A percentile compares a stretch with the other conserved stretches of the same genome.
Conservation (phyloP, 768 basidiomycete species). For the Dacryopinax spathularia region DNA sequence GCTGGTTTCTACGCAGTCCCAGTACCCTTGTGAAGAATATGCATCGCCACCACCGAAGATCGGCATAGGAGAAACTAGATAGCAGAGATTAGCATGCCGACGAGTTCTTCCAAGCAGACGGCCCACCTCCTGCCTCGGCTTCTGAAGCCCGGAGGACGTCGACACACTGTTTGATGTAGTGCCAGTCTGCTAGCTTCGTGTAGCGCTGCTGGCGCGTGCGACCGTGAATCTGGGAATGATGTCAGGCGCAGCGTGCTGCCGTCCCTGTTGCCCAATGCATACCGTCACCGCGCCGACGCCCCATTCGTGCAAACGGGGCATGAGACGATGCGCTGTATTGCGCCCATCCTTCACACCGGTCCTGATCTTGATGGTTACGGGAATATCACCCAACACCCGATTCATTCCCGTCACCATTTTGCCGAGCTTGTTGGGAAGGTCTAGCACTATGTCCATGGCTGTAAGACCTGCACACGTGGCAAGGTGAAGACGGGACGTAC, state of each 20-base stretch:
- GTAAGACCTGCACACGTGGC: background rate
- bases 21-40: conserved; percentile 76
- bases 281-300: conserved; percentile 42
- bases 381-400: conserved; percentile 74
- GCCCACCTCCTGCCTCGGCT: conserved; percentile 51
- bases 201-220: conserved; percentile 91
- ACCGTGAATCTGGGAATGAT: conserved; percentile 64
- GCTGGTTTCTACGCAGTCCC: conserved; percentile 54
- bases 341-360: conserved; percentile 83
- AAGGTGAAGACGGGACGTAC: conserved; percentile 34
- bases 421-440: conserved; percentile 65
- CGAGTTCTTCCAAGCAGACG: conserved; percentile 9
- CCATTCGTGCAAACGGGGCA: conserved; percentile 59
- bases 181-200: conserved; percentile 84
- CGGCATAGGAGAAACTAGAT: conserved; percentile 65
- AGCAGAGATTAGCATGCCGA: background rate
- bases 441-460: conserved; percentile 46
- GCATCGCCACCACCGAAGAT: conserved; percentile 96
- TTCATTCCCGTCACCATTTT: conserved; percentile 87
- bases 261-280: conserved; percentile 26
- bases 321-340: conserved; percentile 79
- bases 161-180: conserved; percentile 79
- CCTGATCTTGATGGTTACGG: conserved; percentile 80
- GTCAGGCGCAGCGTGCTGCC: conserved; percentile 26
- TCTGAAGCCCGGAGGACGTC: conserved; percentile 58